Evolutionary conservation across 2,329 filamentous ascomycete genomes (phyloP), one percentile per base, ranked within the genome.

Genomic region (Cytospora piceae): DNA sequence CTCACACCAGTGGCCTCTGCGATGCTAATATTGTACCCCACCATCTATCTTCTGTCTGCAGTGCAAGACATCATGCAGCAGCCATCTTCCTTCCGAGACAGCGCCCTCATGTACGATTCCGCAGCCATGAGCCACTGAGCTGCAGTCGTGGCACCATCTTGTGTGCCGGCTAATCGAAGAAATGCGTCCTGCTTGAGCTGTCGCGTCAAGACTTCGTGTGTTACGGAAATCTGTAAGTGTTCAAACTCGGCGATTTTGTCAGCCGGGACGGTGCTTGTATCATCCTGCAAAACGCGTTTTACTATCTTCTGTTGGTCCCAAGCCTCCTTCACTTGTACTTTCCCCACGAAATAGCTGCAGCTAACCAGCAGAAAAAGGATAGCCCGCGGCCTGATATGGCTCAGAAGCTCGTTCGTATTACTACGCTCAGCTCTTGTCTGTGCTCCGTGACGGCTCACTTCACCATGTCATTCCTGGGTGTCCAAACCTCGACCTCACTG

Each of bases 41-140:
- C 27, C 17, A 24, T 32, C 22, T 54, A n/a, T 37, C 46, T 53
- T 42, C 52, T 53, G n/a, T 58, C 57, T 61, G 61, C 57, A 52
- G 56, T 64, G 60, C 56, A 63, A 64, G 65, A 64, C 52, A 64
- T 61, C 52, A 52, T 67, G 65, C 65, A 67, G 39, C 51, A 39
- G 31, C 54, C 42, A 54, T 42, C 58, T 34, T 27, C 32, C 27
- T 46, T 32, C 54, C 5, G 51, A 31, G 49, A 22, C 55, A 42
- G 32, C 49, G 24, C 64, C 31, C 56, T 59, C 31, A 53, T 66
- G 61, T 58, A 64, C 12, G 55, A 31, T 51, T 32, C 64, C 52
- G 64, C 20, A 42, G 32, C 42, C 52, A 27, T 14, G 32, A 32
- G 37, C 37, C 31, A 59, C 31, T 31, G 42, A 55, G 15, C 39